A percentile compares a stretch with the other conserved stretches of the same genome.
These are phyloP conservation scores for Pugionium cornutum DNA, from an alignment of 345 rosid genomes.

Conservation along the genomic window DNA sequence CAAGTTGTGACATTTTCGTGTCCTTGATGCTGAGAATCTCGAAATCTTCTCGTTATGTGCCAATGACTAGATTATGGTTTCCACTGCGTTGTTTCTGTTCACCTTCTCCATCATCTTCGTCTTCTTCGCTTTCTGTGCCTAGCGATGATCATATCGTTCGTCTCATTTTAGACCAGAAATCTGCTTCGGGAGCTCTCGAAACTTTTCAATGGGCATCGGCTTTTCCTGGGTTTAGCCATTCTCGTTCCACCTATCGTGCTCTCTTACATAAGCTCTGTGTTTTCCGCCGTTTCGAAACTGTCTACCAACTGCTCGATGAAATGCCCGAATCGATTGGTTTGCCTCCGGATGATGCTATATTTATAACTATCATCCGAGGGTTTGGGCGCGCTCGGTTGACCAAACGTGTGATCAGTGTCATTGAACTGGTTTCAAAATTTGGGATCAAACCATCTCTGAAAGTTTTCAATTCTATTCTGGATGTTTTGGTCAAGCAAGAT, in stretches of 20 bases:
- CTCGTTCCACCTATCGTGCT: conserved; percentile 82
- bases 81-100: conserved; percentile 27
- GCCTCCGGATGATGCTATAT: conserved; percentile 67
- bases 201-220: conserved; percentile 80
- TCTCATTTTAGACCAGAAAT: conserved; percentile 72
- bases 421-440: conserved; percentile 56
- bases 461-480: conserved; percentile 66
- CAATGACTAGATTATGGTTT: conserved; percentile 24
- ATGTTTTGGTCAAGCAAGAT: conserved; percentile 79
- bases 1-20: conserved; percentile 2
- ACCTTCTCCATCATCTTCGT: conserved; percentile 26
- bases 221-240: conserved; percentile 62
- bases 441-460: conserved; percentile 60
- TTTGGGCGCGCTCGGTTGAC: conserved; percentile 64
- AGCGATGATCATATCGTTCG: conserved; percentile 59
- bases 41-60: conserved; percentile 10
- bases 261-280: conserved; percentile 56
- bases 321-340: conserved; percentile 64
- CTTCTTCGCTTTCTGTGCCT: conserved; percentile 48
- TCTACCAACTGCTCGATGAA: conserved; percentile 83
- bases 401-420: conserved; percentile 51
- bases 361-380: conserved; percentile 66
- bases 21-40: conserved; percentile 27
- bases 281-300: conserved; percentile 63
- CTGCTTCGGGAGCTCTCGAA: conserved; percentile 57